phyloP scores from a whole-genome alignment of 169 alveolate genomes.

The Plasmodium vinckei region DNA sequence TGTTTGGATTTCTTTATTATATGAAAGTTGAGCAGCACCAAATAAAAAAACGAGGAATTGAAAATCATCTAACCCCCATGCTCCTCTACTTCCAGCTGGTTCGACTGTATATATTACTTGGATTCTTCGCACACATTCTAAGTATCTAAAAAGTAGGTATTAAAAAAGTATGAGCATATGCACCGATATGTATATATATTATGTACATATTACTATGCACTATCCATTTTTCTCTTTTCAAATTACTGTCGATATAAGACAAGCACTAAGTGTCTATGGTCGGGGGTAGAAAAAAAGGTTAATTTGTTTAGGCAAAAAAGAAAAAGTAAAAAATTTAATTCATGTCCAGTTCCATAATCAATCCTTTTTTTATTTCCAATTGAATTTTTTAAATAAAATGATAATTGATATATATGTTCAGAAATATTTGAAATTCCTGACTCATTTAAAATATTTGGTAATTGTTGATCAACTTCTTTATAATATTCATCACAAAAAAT shows the following conservation, averaged over 20 bases:
- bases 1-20: constrained; percentile 77
- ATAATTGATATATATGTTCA: constrained; percentile 78
- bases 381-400: constrained; percentile 89
- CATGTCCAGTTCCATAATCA: constrained; percentile 99
- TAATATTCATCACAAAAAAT: constrained; percentile 82
- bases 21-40: constrained; percentile 96
- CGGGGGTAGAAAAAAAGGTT: constrained; percentile 33
- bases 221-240: not conserved
- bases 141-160: constrained; percentile 87
- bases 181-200: not conserved
- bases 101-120: constrained; percentile 95
- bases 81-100: constrained; percentile 99
- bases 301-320: constrained; percentile 84
- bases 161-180: not conserved
- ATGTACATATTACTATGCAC: not conserved
- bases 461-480: constrained; percentile 32
- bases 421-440: constrained; percentile 74
- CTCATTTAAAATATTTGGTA: constrained; percentile 51
- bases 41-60: constrained; percentile 96
- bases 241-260: constrained; percentile 77
- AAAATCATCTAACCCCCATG: constrained; percentile 99
- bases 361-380: constrained; percentile 95
- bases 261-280: constrained; percentile 78
- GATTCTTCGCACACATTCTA: constrained; percentile 93
- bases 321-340: constrained; percentile 89